These are phyloP conservation scores for Diutina mesorugosa DNA, from an alignment of 1,139 yeast genomes.

Conservation along the genomic window DNA sequence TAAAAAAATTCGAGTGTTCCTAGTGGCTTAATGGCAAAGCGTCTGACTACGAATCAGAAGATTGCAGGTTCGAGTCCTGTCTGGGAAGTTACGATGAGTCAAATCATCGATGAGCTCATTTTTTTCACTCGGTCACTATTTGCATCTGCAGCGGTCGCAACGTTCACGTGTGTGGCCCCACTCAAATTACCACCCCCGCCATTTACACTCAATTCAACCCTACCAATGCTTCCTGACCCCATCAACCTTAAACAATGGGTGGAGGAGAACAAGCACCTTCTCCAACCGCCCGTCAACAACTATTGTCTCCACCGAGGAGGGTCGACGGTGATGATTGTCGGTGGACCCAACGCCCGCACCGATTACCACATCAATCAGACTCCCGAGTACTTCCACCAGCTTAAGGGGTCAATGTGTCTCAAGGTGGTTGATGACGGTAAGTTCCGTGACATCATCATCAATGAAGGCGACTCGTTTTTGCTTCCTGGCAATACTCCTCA, in stretches of 20 bases:
- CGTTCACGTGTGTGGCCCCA: not conserved
- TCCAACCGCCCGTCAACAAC: conserved; percentile 75
- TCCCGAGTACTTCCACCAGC: conserved; percentile 86
- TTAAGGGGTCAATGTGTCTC: conserved; percentile 76
- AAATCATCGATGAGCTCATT: not conserved
- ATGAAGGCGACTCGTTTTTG: conserved; percentile 80
- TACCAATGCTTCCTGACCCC: conserved; percentile 48
- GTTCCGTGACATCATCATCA: conserved; percentile 62
- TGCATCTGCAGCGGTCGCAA: not conserved
- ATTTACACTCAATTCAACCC: not conserved
- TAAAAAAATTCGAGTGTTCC: not conserved
- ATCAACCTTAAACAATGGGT: conserved; percentile 76
- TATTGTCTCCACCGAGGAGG: conserved; percentile 86
- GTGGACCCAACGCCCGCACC: conserved; percentile 90
- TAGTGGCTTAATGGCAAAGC: conserved; percentile 3
- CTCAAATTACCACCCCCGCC: not conserved
- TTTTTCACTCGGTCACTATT: not conserved
- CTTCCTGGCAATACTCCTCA: conserved; percentile 82
- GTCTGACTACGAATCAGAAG: conserved; percentile 3
- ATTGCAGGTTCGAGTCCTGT: conserved; percentile 3
- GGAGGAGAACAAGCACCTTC: conserved; percentile 55
- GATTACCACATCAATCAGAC: conserved; percentile 91
- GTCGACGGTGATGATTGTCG: conserved; percentile 86
- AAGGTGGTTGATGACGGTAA: conserved; percentile 76
- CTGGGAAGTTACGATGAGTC: not conserved